Percentiles rank a stretch among this genome's conserved stretches.
Evolutionary conservation across 768 basidiomycete species (phyloP).

Genomic region (Mycena maculata): DNA sequence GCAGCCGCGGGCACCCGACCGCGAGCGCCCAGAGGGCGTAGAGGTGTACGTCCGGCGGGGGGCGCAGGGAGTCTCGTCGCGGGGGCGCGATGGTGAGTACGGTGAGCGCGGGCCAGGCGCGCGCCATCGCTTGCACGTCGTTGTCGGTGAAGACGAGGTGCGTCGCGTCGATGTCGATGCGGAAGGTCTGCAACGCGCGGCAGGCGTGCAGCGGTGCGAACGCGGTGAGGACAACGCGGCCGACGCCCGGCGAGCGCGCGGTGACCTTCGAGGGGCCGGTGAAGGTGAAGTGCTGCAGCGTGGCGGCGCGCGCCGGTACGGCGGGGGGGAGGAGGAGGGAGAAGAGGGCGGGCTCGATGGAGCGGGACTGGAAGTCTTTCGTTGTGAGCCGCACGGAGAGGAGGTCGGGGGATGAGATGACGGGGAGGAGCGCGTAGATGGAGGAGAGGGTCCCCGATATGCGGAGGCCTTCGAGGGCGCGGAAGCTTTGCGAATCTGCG

Average conservation of each 20-base stretch:
- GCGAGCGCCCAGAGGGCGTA: constrained; percentile 32
- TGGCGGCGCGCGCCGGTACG: constrained; percentile 18
- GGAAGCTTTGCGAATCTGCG: constrained; percentile 12
- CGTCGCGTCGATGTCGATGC: constrained; percentile 24
- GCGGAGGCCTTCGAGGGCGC: constrained; percentile 19
- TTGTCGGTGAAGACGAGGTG: constrained; percentile 21
- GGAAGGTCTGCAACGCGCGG: constrained; percentile 26
- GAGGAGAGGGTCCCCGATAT: constrained; percentile 24
- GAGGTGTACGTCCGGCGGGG: constrained; percentile 2
- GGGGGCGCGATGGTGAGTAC: constrained; percentile 22
- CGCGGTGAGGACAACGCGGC: constrained; percentile 16
- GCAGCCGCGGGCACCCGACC: constrained; percentile 18
- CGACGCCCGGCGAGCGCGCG: not conserved
- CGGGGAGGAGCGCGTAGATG: constrained; percentile 18
- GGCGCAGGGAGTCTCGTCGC: not conserved
- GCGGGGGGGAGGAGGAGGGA: constrained; percentile 16
- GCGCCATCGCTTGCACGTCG: constrained; percentile 29
- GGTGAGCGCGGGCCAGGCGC: constrained; percentile 27
- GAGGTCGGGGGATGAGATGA: constrained; percentile 26
- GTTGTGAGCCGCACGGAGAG: constrained; percentile 18
- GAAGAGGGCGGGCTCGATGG: constrained; percentile 11
- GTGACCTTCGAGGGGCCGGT: constrained; percentile 1
- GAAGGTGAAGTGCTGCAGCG: constrained; percentile 27
- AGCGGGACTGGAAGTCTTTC: not conserved
- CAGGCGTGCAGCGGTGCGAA: constrained; percentile 30